phyloP scores from a whole-genome alignment of 768 basidiomycete genomes.

The Leccinum barrowsii region DNA sequence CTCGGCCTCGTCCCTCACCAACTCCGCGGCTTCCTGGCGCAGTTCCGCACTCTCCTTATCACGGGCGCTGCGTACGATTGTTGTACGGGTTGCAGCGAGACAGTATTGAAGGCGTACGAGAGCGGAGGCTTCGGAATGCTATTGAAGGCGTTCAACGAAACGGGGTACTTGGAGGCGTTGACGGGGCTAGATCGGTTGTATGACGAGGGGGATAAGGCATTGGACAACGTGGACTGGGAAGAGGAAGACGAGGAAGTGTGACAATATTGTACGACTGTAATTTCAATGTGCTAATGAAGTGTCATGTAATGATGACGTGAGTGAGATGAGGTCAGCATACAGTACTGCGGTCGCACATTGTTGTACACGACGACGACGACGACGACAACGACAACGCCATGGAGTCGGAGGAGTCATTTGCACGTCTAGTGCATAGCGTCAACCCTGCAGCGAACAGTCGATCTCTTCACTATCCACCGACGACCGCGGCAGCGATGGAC shows the following conservation, averaged over 20 bases:
- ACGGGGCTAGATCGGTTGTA: constrained; percentile 80
- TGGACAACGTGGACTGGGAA: constrained; percentile 77
- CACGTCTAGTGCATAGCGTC: constrained; percentile 23
- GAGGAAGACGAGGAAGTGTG: constrained; percentile 41
- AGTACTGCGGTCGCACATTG: not conserved
- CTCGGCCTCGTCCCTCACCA: constrained; percentile 93
- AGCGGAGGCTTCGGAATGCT: constrained; percentile 78
- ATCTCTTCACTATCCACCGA: constrained; percentile 51
- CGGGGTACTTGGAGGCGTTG: constrained; percentile 65
- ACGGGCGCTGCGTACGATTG: constrained; percentile 81
- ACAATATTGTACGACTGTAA: not conserved
- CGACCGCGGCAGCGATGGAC: constrained; percentile 45
- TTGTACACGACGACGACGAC: constrained; percentile 6
- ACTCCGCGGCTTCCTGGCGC: constrained; percentile 82
- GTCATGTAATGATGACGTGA: not conserved
- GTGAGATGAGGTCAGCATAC: constrained; percentile 6
- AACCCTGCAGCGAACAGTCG: constrained; percentile 24
- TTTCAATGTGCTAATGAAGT: too few relatives aligned
- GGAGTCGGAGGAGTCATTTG: constrained; percentile 28
- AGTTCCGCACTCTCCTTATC: constrained; percentile 82
- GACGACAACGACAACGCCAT: constrained; percentile 11
- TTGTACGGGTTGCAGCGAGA: constrained; percentile 89
- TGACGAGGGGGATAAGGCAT: constrained; percentile 64
- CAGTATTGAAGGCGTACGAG: constrained; percentile 79
- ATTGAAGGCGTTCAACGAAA: constrained; percentile 77